Conservation (phyloP, 179 eudicot genomes). For the Corrigiola litoralis region DNA sequence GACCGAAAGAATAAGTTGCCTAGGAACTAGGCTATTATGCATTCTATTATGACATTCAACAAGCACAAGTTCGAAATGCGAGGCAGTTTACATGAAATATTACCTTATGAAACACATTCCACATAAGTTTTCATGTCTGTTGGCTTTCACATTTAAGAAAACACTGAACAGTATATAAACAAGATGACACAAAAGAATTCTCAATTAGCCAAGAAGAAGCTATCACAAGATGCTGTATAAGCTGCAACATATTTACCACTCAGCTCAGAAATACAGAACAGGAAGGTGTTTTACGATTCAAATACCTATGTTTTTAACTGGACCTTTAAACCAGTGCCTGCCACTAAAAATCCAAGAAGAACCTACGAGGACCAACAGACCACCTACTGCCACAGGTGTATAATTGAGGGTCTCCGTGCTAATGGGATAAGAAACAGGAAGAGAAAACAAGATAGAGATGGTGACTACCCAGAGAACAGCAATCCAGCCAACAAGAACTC, state of each 20-base stretch:
- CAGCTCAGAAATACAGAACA: neutral
- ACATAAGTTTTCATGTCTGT: too few species aligned
- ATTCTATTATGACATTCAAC: too few species aligned
- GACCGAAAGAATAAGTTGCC: too few species aligned
- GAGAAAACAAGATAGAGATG: constrained; percentile 72
- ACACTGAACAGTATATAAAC: neutral
- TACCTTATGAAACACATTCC: too few species aligned
- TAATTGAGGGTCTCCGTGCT: constrained; percentile 66
- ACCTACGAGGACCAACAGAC: constrained; percentile 49
- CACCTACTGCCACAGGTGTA: constrained; percentile 93
- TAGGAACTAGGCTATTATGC: too few species aligned
- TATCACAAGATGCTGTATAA: neutral
- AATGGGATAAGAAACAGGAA: constrained; percentile 79
- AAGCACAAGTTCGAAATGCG: too few species aligned
- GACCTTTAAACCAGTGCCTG: constrained; percentile 86
- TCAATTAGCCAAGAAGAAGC: neutral
- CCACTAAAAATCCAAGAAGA: constrained; percentile 64
- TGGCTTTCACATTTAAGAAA: neutral
- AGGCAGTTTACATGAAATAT: too few species aligned
- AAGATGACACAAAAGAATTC: too few species aligned
- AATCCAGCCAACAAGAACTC: constrained; percentile 71
- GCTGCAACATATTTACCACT: neutral
- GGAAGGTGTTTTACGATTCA: constrained; percentile 6
- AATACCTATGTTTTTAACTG: constrained; percentile 54
- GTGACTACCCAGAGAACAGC: constrained; percentile 79